Evolutionary conservation across 192 early-diverging fungal genomes (phyloP), one percentile per base, ranked within the genome.

Genomic region (Coemansia guatemalensis): DNA sequence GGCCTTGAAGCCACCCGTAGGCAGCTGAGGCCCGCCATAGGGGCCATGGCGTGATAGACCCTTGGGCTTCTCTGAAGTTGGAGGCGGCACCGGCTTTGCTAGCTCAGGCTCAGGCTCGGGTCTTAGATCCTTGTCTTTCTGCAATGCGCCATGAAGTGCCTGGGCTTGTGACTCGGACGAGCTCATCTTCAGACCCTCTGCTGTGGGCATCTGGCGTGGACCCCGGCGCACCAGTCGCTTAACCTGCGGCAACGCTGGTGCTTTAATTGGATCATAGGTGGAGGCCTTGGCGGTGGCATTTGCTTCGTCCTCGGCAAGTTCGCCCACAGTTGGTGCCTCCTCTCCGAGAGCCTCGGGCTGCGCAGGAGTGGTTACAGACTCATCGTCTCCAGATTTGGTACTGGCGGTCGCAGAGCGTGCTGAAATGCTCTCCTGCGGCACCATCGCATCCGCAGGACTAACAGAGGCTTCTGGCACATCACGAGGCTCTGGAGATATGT

Each of bases 171-270:
- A 75, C 33, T 81, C 78, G 56, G 67, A 62, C 0, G 73, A 68
- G 47, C 55, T 44, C 51, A 65, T 71, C 62, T 75, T 74, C 49
- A 81, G 62, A 1, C 58, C 78, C 48, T 81, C 78, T 25, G 73
- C 50, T 1, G 78, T 75, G 25, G 78, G 78, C 78, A 74, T 74
- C 56, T 81, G 72, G 22, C 78, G 72, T 14, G 72, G 72, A 3
- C 66, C 78, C 8, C 78, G 68, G 11, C 78, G 72, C 53, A 81
- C 69, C 48, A 81, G 62, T 7, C 73, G 68, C 60, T 72, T 74
- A 39, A 68, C 78, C n/a, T 60, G 62, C 2, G 72, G 14, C 33
- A 81, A 62, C 8, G 78, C 63, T 0, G 78, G 78, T 30, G 78
- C 60, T 24, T 75, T 74, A 9, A 74, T 56, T 0, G 78, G 78